Evolutionary conservation across 495 filamentous ascomycete species (phyloP), one percentile per base, ranked within the genome.

Genomic region (Corynascus novoguineensis): DNA sequence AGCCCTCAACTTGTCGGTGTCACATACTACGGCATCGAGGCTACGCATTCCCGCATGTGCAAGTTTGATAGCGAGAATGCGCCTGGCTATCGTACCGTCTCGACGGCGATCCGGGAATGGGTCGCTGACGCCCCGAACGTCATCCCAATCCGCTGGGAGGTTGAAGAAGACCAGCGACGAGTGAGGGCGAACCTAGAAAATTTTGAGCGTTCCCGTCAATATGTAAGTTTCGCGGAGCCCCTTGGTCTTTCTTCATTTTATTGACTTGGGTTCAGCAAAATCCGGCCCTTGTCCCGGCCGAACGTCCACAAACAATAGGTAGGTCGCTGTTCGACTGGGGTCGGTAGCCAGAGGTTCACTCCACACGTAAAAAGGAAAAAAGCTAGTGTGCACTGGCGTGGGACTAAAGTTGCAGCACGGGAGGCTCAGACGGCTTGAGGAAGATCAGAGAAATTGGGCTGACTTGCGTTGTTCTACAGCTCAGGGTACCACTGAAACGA

Each of bases 1-100:
- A 81, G 84, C 24, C 90, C 89, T 5, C 83, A 87, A 41, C 70
- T 87, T 19, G 85, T 87, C 17, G 86, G 87, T 53, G 87, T 88
- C 1, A 83, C 84, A 53, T 84, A 86, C 45, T 88, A 85, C 62
- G 86, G 86, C 14, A 89, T 95, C 45, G 86, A 92, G 60, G 85
- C 87, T 1, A 85, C 82, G n/a, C 90, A 95, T 66, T 86, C 85
- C n/a, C 78, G 82, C 34, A 93, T 95, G 88, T 90, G 85, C 75
- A 93, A 90, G 64, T 95, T 93, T 59, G 85, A 87, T 29, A 83
- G 81, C 60, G 79, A 82, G 21, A 81, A 76, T 54, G 78, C 89
- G 0, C 85, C 89, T 0, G 90, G 90, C 1, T 95, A 85, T 61
- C 79, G 84, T 41, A 83, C 85, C 17, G 78, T 95, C 14, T 83